Base-by-base conservation (phyloP, 2,329 filamentous ascomycete species). In the Fusarium sp. region DNA sequence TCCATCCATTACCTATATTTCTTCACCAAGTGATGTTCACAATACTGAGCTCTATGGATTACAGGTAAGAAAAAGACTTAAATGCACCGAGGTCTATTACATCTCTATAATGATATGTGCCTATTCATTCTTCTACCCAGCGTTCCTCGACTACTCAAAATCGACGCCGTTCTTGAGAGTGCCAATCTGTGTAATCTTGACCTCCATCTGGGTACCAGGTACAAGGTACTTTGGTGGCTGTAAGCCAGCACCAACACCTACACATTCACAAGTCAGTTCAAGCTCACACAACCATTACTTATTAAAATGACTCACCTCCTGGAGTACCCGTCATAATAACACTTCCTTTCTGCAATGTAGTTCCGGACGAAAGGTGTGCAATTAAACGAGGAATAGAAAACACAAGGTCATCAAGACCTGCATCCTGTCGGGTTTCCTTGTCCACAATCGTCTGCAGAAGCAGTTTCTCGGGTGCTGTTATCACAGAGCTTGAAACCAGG, bases 321-420 rank as follows among this genome's bases (percentile, higher is more conserved):
- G 85, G 85, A 0, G 85, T 87, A 9, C 85, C 85, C 0, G 85
- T 87, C 81, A 87, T 81, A 13, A 87, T 85, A 7, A 86, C 77
- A 7, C 80, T 82, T 3, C 85, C 85, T n/a, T 81, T 81, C 28
- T 82, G 75, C 0, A 87, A 70, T 1, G 85, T 86, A 0, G 84
- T 86, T 4, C 85, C 85, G 1, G 80, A 77, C 0, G 82, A 84
- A 1, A 85, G 69, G 48, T 83, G 83, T 0, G 79, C 77, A 5
- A 85, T 70, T 9, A 85, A 56, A 39, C 82, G 79, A 7, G 79
- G 77, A 26, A 83, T 82, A 11, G 82, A 83, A 72, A 88, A 88
- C 5, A 87, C 76, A n/a, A 88, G 72, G 70, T 88, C 85, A 1
- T 72, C 74, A 6, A 84, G 77, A 10, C 66, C 63, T 26, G 80